Conservation (phyloP, 805 yeast species). For the Zygosaccharomyces bailii region DNA sequence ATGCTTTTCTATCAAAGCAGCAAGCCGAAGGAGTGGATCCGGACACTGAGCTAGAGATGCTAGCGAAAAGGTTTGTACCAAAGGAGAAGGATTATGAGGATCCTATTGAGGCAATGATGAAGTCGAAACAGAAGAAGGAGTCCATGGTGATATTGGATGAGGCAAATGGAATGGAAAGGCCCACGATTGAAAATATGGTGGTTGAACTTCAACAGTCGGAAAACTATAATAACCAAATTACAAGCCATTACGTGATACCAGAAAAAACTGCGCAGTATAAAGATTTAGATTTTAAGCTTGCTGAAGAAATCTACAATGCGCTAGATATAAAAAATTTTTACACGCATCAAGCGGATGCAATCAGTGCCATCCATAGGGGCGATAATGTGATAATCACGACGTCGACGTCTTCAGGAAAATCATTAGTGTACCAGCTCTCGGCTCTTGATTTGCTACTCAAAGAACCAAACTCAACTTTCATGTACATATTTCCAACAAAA, state of each 20-base stretch:
- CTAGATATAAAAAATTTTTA: slow-evolving; percentile 55
- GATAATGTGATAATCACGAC: slow-evolving; percentile 85
- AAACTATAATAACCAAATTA: slow-evolving; percentile 63
- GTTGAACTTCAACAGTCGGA: slow-evolving; percentile 44
- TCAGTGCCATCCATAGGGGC: slow-evolving; percentile 53
- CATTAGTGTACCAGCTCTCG: slow-evolving; percentile 87
- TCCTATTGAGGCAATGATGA: slow-evolving; percentile 58
- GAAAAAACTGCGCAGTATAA: slow-evolving; percentile 46
- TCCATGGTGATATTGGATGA: slow-evolving; percentile 29
- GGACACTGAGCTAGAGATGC: slow-evolving; percentile 37
- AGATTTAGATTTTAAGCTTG: slow-evolving; percentile 42
- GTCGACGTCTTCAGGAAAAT: slow-evolving; percentile 94
- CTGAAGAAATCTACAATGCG: slow-evolving; percentile 52
- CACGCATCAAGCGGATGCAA: slow-evolving; percentile 78
- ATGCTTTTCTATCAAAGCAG: slow-evolving; percentile 36
- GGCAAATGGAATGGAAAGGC: slow-evolving; percentile 32
- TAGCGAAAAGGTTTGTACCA: slow-evolving; percentile 45
- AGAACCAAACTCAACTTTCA: slow-evolving; percentile 53
- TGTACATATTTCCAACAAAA: slow-evolving; percentile 93
- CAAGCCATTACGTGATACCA: slow-evolving; percentile 46
- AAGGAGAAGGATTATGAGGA: slow-evolving; percentile 48
- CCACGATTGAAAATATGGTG: slow-evolving; percentile 49
- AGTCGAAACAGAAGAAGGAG: slow-evolving; percentile 24
- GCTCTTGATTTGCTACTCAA: slow-evolving; percentile 50
- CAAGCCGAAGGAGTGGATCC: slow-evolving; percentile 39